A percentile compares a stretch with the other conserved stretches of the same genome.
phyloP scores from a whole-genome alignment of 2,329 filamentous ascomycete species.

The Xylariaceae sp. region DNA sequence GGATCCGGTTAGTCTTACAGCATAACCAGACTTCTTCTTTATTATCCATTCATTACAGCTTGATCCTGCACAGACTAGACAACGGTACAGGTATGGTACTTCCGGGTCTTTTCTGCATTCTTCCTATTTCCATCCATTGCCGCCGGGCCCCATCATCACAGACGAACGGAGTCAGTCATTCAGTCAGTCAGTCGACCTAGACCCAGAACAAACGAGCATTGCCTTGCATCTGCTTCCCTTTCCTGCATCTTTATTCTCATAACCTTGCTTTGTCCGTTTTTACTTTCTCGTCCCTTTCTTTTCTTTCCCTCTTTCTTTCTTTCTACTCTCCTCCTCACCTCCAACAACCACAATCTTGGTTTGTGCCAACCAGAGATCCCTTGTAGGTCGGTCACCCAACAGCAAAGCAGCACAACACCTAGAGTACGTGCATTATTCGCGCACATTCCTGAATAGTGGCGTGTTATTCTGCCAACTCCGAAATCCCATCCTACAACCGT shows the following conservation, averaged over 20 bases:
- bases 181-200: slow-evolving; percentile 28
- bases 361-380: slow-evolving; percentile 5
- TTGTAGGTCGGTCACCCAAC: slow-evolving; percentile 11
- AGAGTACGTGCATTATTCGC: slow-evolving; percentile 3
- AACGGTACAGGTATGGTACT: neutral
- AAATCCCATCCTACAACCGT: slow-evolving; percentile 22
- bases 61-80: neutral
- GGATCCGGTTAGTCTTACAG: too few relatives aligned
- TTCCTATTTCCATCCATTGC: slow-evolving; percentile 13
- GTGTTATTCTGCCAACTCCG: neutral
- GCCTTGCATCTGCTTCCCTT: neutral
- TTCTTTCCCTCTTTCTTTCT: neutral
- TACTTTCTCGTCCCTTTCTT: slow-evolving; percentile 4
- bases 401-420: neutral
- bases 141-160: slow-evolving; percentile 21
- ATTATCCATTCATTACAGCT: too few relatives aligned
- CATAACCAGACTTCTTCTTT: too few relatives aligned
- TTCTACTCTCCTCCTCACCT: neutral
- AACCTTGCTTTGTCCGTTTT: neutral
- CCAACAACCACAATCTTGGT: slow-evolving; percentile 2
- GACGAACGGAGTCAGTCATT: neutral
- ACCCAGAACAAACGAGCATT: slow-evolving; percentile 11
- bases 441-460: slow-evolving; percentile 6
- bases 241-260: neutral
- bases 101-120: neutral